Evolutionary conservation across 139 green algal species (phyloP), one percentile per base, ranked within the genome.

Genomic region (Coelastrella sp.): DNA sequence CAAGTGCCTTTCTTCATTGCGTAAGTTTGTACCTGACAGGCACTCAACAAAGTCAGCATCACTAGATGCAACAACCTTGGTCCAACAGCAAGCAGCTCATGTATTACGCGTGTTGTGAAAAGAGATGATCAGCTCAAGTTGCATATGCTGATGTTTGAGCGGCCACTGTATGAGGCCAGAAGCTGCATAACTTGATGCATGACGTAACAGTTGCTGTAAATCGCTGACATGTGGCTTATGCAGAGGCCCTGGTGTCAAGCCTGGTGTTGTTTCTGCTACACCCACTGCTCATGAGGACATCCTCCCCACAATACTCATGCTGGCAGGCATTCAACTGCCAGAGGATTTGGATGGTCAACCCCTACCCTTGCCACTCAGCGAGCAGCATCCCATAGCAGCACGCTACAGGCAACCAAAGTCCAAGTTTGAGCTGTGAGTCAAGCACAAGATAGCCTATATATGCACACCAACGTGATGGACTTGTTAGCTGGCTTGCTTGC

Each of bases 1-100:
- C 87, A 80, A 4, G 8, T 91, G 10, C 87, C 87, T 7, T 73
- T 91, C 56, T 61, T 87, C 47, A 87, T 91, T 20, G 32, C 61
- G n/a, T 80, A 66, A 4, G 73, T 59, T 3, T 60, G 20, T 78
- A 47, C 32, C 32, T 47, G 32, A 47, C 32, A 47, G 32, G 32
- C 32, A 47, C 32, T 47, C 32, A 47, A 16, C 74, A 56, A 14
- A 58, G 22, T 2, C 64, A 20, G 11, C 4, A 71, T 71, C 61
- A 71, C 61, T n/a, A n/a, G n/a, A n/a, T n/a, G n/a, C n/a, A n/a
- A n/a, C n/a, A 47, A 47, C 32, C 32, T 47, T 47, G 32, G 32
- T 47, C 32, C 32, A 47, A 47, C 32, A 47, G 32, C 32, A 47
- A 47, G 32, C 32, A 47, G 32, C 32, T 47, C 32, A 47, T 47